A percentile compares a stretch with the other conserved stretches of the same genome.
phyloP scores from a whole-genome alignment of 2,329 filamentous ascomycete genomes.

The Diaporthe sp. region DNA sequence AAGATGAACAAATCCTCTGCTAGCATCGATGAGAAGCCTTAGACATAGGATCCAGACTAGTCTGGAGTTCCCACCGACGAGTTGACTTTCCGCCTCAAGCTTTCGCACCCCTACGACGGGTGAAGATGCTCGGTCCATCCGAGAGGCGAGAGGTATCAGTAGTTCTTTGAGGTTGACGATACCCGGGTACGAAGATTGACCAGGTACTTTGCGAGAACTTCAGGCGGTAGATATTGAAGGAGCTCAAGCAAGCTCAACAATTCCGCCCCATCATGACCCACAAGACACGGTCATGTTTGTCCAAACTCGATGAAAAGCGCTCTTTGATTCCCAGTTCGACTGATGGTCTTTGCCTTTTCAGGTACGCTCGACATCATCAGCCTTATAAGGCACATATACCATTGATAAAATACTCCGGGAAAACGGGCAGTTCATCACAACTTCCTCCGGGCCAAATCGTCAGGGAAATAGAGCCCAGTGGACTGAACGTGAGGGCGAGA shows the following conservation, averaged over 20 bases:
- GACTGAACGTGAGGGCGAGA: not conserved
- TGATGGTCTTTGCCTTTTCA: not conserved
- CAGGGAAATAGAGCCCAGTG: not conserved
- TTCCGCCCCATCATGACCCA: not conserved
- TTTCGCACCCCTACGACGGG: not conserved
- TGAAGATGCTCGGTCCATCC: not conserved
- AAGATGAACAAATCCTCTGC: not conserved
- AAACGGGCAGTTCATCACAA: not conserved
- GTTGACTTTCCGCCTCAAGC: not conserved
- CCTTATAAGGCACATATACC: not conserved
- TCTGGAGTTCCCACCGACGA: not conserved
- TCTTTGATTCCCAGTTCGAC: not conserved
- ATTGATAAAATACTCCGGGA: not conserved
- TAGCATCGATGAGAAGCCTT: not conserved
- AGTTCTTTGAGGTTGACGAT: not conserved
- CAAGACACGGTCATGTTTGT: not conserved
- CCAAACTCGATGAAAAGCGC: not conserved
- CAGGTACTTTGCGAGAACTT: not conserved
- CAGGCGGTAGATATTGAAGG: not conserved
- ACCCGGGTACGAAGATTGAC: not conserved
- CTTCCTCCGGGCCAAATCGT: not conserved
- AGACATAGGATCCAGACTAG: not conserved
- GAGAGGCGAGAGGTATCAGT: not conserved
- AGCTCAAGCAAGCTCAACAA: no score
- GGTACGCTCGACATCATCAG: not conserved